Evolutionary conservation across 305 asterid genomes (phyloP).

Genomic region (Fraxinus ornus): DNA sequence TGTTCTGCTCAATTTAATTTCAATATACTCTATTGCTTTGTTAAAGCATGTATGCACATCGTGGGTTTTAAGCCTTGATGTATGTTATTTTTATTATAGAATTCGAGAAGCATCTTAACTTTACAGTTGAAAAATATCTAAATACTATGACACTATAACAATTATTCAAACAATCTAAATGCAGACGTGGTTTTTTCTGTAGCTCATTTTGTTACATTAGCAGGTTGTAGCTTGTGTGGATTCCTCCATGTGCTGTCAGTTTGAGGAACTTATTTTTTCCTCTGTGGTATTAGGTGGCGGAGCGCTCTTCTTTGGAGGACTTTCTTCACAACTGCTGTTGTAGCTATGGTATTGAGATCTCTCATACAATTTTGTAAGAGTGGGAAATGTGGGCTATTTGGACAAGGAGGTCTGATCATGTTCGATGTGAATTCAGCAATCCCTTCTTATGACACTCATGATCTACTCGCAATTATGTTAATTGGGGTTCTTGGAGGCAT

Average conservation of each 20-base stretch:
- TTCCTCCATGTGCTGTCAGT: slow-evolving; percentile 9
- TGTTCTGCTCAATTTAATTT: not conserved
- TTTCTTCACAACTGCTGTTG: slow-evolving; percentile 94
- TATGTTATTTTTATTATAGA: not conserved
- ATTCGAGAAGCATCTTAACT: not conserved
- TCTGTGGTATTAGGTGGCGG: slow-evolving; percentile 68
- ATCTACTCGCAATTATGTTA: slow-evolving; percentile 72
- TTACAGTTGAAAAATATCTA: not conserved
- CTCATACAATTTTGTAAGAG: slow-evolving; percentile 63
- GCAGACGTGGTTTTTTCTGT: slow-evolving; percentile 1
- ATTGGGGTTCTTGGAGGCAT: slow-evolving; percentile 88
- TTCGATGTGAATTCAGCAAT: slow-evolving; percentile 55
- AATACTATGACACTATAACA: not conserved
- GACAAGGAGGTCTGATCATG: slow-evolving; percentile 91
- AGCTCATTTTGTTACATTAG: not conserved
- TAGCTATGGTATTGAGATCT: slow-evolving; percentile 77
- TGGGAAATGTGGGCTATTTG: slow-evolving; percentile 89
- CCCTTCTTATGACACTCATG: slow-evolving; percentile 62
- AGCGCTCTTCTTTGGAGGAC: slow-evolving; percentile 97
- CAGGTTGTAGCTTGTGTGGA: slow-evolving; percentile 11
- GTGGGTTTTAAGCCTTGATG: not conserved
- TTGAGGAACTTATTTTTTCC: slow-evolving; percentile 12
- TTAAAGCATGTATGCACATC: not conserved
- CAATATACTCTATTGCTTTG: not conserved
- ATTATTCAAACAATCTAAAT: slow-evolving; percentile 2